Evolutionary conservation across 768 basidiomycete genomes (phyloP).

Genomic region (Rhodotorula kratochvilovae): DNA sequence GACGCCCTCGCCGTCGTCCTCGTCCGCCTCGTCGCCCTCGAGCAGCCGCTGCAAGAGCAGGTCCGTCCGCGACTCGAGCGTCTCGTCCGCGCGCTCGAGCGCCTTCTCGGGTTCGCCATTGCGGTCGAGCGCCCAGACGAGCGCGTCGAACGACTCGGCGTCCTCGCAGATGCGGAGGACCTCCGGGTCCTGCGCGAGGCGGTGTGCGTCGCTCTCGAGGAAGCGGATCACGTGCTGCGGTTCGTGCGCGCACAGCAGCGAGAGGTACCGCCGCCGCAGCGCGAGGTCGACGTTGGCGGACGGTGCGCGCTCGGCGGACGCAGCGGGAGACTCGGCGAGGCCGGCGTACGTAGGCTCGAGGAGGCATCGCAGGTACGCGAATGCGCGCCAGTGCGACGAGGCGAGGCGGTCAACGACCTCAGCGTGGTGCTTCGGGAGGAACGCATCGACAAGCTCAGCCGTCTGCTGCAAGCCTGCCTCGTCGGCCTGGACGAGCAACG

Average conservation of each 20-base stretch:
- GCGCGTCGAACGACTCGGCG: conserved; percentile 64
- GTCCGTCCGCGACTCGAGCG: conserved; percentile 44
- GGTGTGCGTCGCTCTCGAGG: conserved; percentile 18
- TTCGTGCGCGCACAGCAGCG: conserved; percentile 68
- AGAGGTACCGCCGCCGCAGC: conserved; percentile 63
- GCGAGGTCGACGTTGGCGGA: conserved; percentile 48
- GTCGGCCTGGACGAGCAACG: conserved; percentile 57
- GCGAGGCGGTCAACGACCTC: conserved; percentile 58
- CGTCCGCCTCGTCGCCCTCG: conserved; percentile 6
- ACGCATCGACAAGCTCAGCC: conserved; percentile 66
- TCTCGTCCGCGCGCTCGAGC: conserved; percentile 60
- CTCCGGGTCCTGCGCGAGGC: conserved; percentile 3
- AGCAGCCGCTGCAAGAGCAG: conserved; percentile 25
- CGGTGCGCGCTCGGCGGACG: conserved; percentile 38
- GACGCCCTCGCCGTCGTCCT: neutral
- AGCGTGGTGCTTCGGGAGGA: conserved; percentile 64
- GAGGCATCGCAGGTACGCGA: conserved; percentile 71
- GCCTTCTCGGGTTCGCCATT: conserved; percentile 63
- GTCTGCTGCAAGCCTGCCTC: conserved; percentile 59
- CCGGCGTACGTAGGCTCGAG: conserved; percentile 54
- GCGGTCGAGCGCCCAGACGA: conserved; percentile 72
- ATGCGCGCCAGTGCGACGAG: conserved; percentile 56
- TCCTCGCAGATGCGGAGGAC: conserved; percentile 58
- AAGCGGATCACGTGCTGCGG: conserved; percentile 58
- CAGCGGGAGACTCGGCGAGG: conserved; percentile 3